Evolutionary conservation across 352 stramenopile genomes (phyloP).

Genomic region (Pythium sukuiense): DNA sequence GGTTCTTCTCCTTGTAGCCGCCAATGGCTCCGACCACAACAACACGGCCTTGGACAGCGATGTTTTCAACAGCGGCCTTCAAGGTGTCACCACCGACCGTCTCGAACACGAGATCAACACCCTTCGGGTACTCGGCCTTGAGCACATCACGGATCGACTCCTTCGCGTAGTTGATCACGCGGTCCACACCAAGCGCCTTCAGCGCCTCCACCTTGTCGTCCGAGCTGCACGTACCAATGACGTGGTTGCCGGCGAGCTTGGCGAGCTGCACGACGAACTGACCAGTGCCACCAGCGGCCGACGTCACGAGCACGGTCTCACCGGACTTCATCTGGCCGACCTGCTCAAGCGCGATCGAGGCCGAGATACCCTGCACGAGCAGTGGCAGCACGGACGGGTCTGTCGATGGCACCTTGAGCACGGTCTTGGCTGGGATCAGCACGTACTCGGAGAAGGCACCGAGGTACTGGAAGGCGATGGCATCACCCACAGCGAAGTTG

Average conservation of each 20-base stretch:
- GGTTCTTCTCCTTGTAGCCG: constrained; percentile 46
- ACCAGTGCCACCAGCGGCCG: constrained; percentile 56
- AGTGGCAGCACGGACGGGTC: constrained; percentile 38
- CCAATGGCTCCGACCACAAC: constrained; percentile 46
- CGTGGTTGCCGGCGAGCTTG: constrained; percentile 63
- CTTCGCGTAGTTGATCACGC: constrained; percentile 77
- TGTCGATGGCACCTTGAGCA: constrained; percentile 27
- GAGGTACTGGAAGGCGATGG: constrained; percentile 39
- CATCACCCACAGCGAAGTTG: constrained; percentile 38
- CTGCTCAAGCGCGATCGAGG: constrained; percentile 43
- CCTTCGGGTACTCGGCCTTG: constrained; percentile 48
- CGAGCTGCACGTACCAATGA: constrained; percentile 68
- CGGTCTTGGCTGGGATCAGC: constrained; percentile 29
- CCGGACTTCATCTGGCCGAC: constrained; percentile 40
- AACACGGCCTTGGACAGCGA: constrained; percentile 35
- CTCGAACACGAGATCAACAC: constrained; percentile 50
- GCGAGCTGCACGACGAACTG: constrained; percentile 74
- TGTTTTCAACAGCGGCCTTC: constrained; percentile 33
- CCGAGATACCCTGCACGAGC: constrained; percentile 39
- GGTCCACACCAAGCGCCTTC: constrained; percentile 41
- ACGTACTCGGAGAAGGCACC: constrained; percentile 44
- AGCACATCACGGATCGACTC: constrained; percentile 43
- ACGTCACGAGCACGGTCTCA: constrained; percentile 47
- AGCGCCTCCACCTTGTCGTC: constrained; percentile 68
- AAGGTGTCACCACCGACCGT: constrained; percentile 47